Evolutionary conservation across 495 filamentous ascomycete genomes (phyloP).

Genomic region (Daldinia grandis): DNA sequence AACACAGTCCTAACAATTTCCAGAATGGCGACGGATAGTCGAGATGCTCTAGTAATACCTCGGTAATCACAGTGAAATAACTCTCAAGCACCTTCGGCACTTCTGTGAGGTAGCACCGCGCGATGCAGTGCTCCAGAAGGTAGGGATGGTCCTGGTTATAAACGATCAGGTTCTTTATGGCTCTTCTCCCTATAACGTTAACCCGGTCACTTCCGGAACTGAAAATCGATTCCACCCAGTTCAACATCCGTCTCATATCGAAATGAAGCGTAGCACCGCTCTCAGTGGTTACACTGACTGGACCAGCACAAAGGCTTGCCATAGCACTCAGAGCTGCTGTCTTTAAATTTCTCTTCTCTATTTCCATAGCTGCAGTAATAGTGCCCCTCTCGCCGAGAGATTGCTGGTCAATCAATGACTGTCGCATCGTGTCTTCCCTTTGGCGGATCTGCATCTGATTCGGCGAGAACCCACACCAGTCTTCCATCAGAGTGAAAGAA

Average conservation of each 20-base stretch:
- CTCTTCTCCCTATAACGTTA: slow-evolving; percentile 89
- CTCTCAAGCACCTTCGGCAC: slow-evolving; percentile 86
- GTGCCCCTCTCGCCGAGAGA: slow-evolving; percentile 72
- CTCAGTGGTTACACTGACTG: slow-evolving; percentile 86
- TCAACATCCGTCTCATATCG: slow-evolving; percentile 88
- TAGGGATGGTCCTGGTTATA: slow-evolving; percentile 88
- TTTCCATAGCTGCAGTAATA: slow-evolving; percentile 89
- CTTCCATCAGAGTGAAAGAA: slow-evolving; percentile 94
- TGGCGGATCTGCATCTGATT: slow-evolving; percentile 84
- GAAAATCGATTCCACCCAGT: slow-evolving; percentile 96
- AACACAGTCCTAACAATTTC: slow-evolving; percentile 84
- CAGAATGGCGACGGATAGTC: slow-evolving; percentile 87
- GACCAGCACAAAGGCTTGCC: slow-evolving; percentile 92
- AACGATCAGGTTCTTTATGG: slow-evolving; percentile 87
- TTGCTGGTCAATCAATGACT: slow-evolving; percentile 74
- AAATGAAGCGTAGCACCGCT: slow-evolving; percentile 85
- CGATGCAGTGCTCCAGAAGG: slow-evolving; percentile 84
- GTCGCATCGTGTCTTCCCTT: slow-evolving; percentile 87
- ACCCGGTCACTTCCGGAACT: slow-evolving; percentile 85
- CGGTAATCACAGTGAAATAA: slow-evolving; percentile 91
- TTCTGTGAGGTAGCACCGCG: slow-evolving; percentile 83
- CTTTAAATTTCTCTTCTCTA: slow-evolving; percentile 90
- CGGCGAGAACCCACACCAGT: slow-evolving; percentile 97
- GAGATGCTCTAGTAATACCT: slow-evolving; percentile 80
- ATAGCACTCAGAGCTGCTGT: slow-evolving; percentile 93